Conservation (phyloP, 176 grass and related monocot species). For the Carex parvula region DNA sequence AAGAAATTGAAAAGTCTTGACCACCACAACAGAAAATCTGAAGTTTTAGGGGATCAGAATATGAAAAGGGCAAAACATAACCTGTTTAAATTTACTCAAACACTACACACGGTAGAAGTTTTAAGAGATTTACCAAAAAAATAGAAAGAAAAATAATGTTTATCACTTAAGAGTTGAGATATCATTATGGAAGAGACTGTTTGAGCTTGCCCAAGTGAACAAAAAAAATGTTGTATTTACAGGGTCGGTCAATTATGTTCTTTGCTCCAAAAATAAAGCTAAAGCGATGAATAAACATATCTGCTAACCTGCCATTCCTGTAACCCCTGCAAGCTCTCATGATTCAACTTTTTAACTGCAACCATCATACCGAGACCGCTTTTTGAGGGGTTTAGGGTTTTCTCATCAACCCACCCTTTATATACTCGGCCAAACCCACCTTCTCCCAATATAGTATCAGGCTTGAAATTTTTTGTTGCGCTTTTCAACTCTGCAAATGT, state of each 20-base stretch:
- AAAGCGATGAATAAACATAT: no score
- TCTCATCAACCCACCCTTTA: conserved; percentile 78
- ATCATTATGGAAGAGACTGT: no score
- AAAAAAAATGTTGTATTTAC: no score
- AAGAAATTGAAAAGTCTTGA: not conserved
- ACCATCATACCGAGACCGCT: conserved; percentile 45
- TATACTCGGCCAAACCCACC: conserved; percentile 74
- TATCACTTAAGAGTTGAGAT: no score
- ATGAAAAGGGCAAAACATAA: not conserved
- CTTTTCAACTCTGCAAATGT: conserved; percentile 54
- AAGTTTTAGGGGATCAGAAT: not conserved
- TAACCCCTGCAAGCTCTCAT: no score
- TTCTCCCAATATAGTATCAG: conserved; percentile 68
- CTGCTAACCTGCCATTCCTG: not conserved
- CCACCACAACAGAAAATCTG: not conserved
- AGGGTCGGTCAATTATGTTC: no score
- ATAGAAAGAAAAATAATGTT: no score
- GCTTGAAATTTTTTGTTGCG: conserved; percentile 63
- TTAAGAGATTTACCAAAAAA: not conserved
- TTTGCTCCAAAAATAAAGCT: no score
- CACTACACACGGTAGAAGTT: not conserved
- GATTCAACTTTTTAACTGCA: no score
- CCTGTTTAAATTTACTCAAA: not conserved
- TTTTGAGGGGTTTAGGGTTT: conserved; percentile 55
- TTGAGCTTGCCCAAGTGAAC: no score